Base-by-base conservation (phyloP, 495 filamentous ascomycete species). In the Darksidea phi region DNA sequence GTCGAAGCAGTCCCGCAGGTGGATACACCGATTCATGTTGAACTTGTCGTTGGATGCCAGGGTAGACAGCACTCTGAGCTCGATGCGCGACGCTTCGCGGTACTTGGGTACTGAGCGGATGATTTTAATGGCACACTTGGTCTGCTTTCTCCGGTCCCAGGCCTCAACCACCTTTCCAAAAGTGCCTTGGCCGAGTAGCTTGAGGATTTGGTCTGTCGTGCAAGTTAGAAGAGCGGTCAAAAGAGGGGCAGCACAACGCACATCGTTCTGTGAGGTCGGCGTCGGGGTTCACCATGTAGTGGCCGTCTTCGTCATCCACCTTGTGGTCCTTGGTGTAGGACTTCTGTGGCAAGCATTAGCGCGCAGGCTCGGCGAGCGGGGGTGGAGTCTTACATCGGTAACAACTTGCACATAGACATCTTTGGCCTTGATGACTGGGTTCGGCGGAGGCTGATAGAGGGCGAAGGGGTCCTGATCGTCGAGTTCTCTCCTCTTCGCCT, bases 71-170 rank as follows among this genome's bases (percentile, higher is more conserved):
- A 98, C 94, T 49, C 94, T 86, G 4, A 98, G 77, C 74, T 98
- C 94, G 66, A 98, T 97, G 53, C 93, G 84, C n/a, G 89, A 94
- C 0, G 94, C 94, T 74, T 98, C 94, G 45, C 94, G 86, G 67
- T 98, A 98, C 66, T 98, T 98, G 68, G 95, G 94, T 6, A 98
- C 94, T 0, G 94, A 96, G 50, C 94, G 88, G 62, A 98, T 98
- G 71, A 98, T 92, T 74, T 98, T 98, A 71, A 98, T 88, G 25
- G 94, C 94, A 63, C 93, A 94, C 53, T 88, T 82, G 57, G 88
- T 85, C 56, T 84, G 84, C 54, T 84, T 82, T 56, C 80, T 80
- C 61, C 84, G 84, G 70, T 98, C 94, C 60, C 82, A 85, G 37
- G 94, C 94, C 72, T 96, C 89, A 8, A 98, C 93, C 13, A 98